Evolutionary conservation across 768 basidiomycete species (phyloP), one percentile per base, ranked within the genome.

Genomic region (Tephrocybe rancida): DNA sequence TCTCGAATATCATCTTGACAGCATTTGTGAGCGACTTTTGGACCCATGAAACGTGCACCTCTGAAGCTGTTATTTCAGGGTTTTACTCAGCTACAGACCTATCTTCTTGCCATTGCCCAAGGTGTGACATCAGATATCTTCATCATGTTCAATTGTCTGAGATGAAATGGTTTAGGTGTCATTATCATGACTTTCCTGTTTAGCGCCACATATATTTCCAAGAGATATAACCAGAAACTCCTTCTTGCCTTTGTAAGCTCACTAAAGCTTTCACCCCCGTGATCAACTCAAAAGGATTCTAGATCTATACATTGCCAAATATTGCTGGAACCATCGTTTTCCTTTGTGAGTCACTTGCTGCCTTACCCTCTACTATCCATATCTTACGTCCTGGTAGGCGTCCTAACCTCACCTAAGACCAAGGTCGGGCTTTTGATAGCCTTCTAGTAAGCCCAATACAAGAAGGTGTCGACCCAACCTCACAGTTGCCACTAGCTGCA

Each of bases 1-100:
- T 79, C 63, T 74, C 75, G n/a, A 81, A 82, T 57, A 75, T 83
- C 54, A 79, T 82, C 52, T 57, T 82, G 44, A 76, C 69, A 24
- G 74, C 72, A 29, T 78, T 78, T 49, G 74, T 75, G 57, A 51
- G 71, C 53, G 2, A 32, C 41, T 38, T 21, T 27, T 7, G 3
- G 6, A 22, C 37, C 48, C 13, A 18, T 41, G 18, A 27, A n/a
- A n/a, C 24, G 9, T 2, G 21, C 14, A 24, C 5, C 24, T 44
- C 18, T 56, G 29, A 53, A 14, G 37, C 14, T 16, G n/a, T 48
- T 48, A 26, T 35, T 47, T 7, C 48, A 80, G 65, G 81, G 81
- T 18, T 83, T 75, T 61, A 73, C 75, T 3, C 69, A 69, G 19
- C 61, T 79, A 16, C 79, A 81, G 59, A 80, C 80, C 10, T 79